Base-by-base conservation (phyloP, 2,329 filamentous ascomycete species). In the Beauveria pseudobassiana region DNA sequence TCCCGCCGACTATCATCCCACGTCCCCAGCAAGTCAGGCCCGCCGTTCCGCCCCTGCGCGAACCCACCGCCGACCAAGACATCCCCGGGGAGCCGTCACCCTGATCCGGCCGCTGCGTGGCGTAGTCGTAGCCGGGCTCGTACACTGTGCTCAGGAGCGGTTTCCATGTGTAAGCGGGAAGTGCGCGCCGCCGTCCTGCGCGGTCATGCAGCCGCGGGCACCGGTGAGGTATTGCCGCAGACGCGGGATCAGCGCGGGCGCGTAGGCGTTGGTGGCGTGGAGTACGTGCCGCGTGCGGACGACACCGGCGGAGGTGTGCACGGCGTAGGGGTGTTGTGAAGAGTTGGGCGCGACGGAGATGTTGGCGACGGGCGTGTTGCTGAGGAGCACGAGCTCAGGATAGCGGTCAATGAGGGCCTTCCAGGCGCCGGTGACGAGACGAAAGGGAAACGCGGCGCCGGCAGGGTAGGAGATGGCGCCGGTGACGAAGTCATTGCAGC, bases 191-290 rank as follows among this genome's bases (percentile, higher is more conserved):
- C 80, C 77, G 1, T 69, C 67, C 64, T 84, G 80, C 0, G 79
- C 77, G 0, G 78, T 77, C 80, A 84, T 83, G 61, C 81, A 78
- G 5, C 73, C 79, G 3, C 79, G 70, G 0, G 76, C 63, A 0
- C 80, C 75, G 0, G 78, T 75, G n/a, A 82, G 67, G 48, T 75
- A 77, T 9, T 76, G 75, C 3, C 75, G 72, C 1, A 85, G 71
- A 0, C 73, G 76, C 0, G 83, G 81, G 3, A 86, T 67, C 1
- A 86, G 76, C 56, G 83, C 77, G 0, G 77, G 69, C 0, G 80
- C 75, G 64, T 80, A 80, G 5, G 74, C 82, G 64, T 87, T 86
- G 1, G 82, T 87, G 8, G 81, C 81, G 64, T 87, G 81, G 2
- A 87, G 74, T 1, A 87, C 73, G 58, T 86, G 78, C 0, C 73